A percentile compares a stretch with the other conserved stretches of the same genome.
phyloP scores from a whole-genome alignment of 176 grass and related monocot species.

The Oryza longistaminata region DNA sequence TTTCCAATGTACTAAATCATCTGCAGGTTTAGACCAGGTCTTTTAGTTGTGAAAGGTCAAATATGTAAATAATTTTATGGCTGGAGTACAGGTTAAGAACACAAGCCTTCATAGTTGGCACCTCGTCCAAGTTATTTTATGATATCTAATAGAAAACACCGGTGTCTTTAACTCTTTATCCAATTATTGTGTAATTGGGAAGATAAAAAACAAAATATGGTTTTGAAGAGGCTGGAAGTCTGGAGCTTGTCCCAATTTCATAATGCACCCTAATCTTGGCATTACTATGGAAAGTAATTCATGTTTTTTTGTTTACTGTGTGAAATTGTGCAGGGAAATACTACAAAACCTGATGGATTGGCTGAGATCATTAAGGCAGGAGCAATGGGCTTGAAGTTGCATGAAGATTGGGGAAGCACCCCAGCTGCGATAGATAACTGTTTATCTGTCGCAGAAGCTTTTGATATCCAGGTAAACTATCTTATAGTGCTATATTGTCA shows the following conservation, averaged over 20 bases:
- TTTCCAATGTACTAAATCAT: background rate
- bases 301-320: background rate
- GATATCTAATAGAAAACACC: background rate
- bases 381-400: slow-evolving; percentile 93
- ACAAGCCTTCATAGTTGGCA: slow-evolving; percentile 7
- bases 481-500: slow-evolving; percentile 27
- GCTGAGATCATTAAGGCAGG: slow-evolving; percentile 87
- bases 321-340: slow-evolving; percentile 69
- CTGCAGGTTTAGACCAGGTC: background rate
- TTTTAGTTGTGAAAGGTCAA: slow-evolving; percentile 7
- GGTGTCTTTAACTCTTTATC: background rate
- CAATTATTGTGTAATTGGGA: slow-evolving; percentile 14
- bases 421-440: slow-evolving; percentile 86
- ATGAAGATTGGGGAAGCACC: slow-evolving; percentile 98
- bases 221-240: background rate
- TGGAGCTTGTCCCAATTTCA: background rate
- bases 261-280: background rate
- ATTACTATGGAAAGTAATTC: background rate
- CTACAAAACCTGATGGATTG: slow-evolving; percentile 82
- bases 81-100: slow-evolving; percentile 3
- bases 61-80: background rate
- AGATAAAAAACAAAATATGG: background rate
- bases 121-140: slow-evolving; percentile 4
- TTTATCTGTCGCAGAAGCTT: slow-evolving; percentile 82
- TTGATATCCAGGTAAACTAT: slow-evolving; percentile 79